Base-by-base conservation (phyloP, 352 stramenopile species). In the Globisporangium parvum region DNA sequence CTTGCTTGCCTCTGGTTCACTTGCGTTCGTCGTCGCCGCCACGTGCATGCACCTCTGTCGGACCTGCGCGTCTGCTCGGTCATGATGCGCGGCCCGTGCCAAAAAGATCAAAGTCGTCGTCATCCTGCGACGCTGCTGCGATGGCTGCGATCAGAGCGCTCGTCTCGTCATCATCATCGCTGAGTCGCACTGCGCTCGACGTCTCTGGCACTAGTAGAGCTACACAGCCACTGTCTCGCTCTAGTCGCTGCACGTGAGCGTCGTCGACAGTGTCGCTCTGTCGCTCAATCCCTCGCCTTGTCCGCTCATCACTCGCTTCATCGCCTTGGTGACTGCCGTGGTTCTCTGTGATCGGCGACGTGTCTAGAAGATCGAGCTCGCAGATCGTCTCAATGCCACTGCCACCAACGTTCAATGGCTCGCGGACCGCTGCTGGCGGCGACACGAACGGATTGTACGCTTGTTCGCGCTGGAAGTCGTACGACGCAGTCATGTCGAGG, bases 371-470 rank as follows among this genome's bases (percentile, higher is more conserved):
- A 17, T 59, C 45, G 11, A 59, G 26, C 14, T 48, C 23, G 9
- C 21, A 31, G 24, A 48, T 26, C 1, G 21, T 46, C 45, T 46
- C 33, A 15, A n/a, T n/a, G n/a, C n/a, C n/a, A n/a, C 52, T 31
- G 17, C 53, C 44, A 20, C 17, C 33, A 28, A 21, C 15, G 11
- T 17, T 33, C 6, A 33, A 21, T 3, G n/a, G n/a, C n/a, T 57
- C 26, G 8, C 33, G n/a, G 24, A 46, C 33, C 0, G 47, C 40
- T 10, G 47, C 18, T 23, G 39, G 59, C 1, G 66, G 59, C 35
- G 66, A 68, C 6, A 70, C 59, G 62, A 78, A 78, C 35, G 69
- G 69, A 23, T 78, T 73, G n/a, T n/a, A 68, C n/a, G 48, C 62
- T 31, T 62, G 52, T 39, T 78, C 69, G 8, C 69, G 63, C 55